Percentiles rank a stretch among this genome's conserved stretches.
phyloP scores from a whole-genome alignment of 768 basidiomycete species.

The Leccinum arenicola region DNA sequence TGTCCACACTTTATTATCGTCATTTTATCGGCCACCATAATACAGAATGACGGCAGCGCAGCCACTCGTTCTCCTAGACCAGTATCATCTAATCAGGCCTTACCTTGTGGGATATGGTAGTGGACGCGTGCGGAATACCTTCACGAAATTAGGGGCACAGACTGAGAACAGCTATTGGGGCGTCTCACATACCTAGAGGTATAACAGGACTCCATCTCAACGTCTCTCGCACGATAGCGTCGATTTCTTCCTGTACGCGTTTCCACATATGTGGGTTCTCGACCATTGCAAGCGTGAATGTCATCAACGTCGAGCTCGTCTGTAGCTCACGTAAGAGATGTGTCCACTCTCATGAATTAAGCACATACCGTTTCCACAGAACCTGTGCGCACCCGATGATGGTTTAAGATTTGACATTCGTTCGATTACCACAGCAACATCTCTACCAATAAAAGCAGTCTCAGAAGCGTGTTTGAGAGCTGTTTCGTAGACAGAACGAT shows the following conservation, averaged over 20 bases:
- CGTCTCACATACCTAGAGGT: too few species aligned
- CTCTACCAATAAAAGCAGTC: neutral
- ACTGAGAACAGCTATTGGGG: too few species aligned
- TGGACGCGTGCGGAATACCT: too few species aligned
- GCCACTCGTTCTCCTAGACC: too few species aligned
- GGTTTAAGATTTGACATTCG: neutral
- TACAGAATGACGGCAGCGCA: too few species aligned
- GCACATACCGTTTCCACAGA: neutral
- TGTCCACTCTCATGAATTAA: neutral
- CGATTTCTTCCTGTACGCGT: neutral
- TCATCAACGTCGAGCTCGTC: neutral
- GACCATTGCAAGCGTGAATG: neutral
- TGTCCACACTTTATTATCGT: too few species aligned
- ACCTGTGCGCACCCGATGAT: neutral
- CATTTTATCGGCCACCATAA: too few species aligned
- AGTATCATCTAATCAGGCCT: too few species aligned
- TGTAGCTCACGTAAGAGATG: neutral
- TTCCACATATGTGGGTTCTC: neutral
- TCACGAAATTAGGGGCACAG: too few species aligned
- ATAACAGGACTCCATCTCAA: too few species aligned
- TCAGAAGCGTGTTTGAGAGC: neutral
- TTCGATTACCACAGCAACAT: neutral
- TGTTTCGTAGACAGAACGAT: neutral
- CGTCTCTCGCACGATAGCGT: too few species aligned
- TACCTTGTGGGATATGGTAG: too few species aligned